Evolutionary conservation across 2,329 filamentous ascomycete species (phyloP).

Genomic region (Colletotrichum tamarilloi): DNA sequence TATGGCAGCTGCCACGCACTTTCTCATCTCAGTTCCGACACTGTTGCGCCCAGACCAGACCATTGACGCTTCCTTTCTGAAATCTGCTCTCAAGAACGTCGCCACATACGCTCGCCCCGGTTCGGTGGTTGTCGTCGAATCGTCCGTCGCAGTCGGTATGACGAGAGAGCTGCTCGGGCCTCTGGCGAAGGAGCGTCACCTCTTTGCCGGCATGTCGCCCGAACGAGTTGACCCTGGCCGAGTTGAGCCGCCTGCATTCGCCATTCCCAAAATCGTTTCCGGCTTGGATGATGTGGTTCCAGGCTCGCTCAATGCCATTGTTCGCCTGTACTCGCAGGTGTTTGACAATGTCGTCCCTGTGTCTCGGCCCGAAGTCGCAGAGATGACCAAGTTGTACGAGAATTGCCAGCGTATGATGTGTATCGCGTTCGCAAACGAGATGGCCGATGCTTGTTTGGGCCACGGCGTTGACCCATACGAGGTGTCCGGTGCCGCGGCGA

Average conservation of each 20-base stretch:
- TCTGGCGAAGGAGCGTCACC: slow-evolving; percentile 52
- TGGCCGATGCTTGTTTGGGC: slow-evolving; percentile 61
- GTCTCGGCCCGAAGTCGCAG: slow-evolving; percentile 63
- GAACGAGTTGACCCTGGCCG: slow-evolving; percentile 65
- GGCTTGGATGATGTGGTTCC: slow-evolving; percentile 60
- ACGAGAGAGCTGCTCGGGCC: slow-evolving; percentile 61
- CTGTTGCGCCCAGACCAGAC: slow-evolving; percentile 57
- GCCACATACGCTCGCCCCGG: slow-evolving; percentile 53
- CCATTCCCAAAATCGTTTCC: slow-evolving; percentile 65
- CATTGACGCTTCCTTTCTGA: slow-evolving; percentile 59
- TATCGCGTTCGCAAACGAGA: slow-evolving; percentile 67
- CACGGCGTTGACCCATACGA: slow-evolving; percentile 62
- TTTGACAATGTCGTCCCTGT: slow-evolving; percentile 61
- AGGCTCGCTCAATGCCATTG: slow-evolving; percentile 56
- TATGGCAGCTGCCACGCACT: slow-evolving; percentile 58
- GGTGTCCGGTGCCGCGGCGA: slow-evolving; percentile 59
- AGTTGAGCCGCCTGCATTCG: slow-evolving; percentile 48
- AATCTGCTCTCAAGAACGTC: slow-evolving; percentile 55
- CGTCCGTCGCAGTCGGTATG: slow-evolving; percentile 66
- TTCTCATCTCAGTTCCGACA: slow-evolving; percentile 65
- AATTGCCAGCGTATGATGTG: slow-evolving; percentile 68
- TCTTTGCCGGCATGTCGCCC: slow-evolving; percentile 62
- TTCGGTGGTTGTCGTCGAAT: slow-evolving; percentile 62
- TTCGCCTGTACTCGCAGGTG: slow-evolving; percentile 55
- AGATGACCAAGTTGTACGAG: slow-evolving; percentile 69